Base-by-base conservation (phyloP, 169 alveolate genomes). In the Cryptosporidium felis region DNA sequence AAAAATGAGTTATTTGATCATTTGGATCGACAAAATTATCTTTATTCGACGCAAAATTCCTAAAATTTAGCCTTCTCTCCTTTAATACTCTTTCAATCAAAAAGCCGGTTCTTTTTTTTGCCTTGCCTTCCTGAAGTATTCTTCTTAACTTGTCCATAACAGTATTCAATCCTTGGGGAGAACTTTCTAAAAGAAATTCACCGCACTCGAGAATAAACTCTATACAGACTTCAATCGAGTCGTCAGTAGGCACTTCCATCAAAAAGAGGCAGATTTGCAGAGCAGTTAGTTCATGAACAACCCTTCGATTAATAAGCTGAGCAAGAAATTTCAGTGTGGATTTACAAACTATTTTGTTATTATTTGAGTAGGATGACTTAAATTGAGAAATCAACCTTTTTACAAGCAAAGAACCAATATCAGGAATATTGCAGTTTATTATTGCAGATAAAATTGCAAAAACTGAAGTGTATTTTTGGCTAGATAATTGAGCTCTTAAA, bases 381-480 rank as follows among this genome's bases (percentile, higher is more conserved):
- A 97, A 98, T 92, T 96, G 97, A 45, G 96, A 82, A 3, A 97
- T 90, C 47, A 96, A 93, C 46, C 99, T 91, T 30, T 93, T 90
- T 40, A 97, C 91, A n/a, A 97, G 91, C 34, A 98, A 90, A 60
- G 96, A 96, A 1, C 99, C 99, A 16, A 98, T 93, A 62, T 96
- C 99, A 5, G 99, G 99, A 56, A 98, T 93, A 90, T 97, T 97
- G 44, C 99, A 95, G 91, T 98, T 98, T 38, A 98, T 91, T 26
- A 98, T 97, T 10, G 98, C 93, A 42, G 97, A 92, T 30, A 98
- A 91, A n/a, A 99, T 97, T 21, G 99, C 98, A 90, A 96, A 97
- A 6, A 98, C 98, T 60, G 95, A 96, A 3, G 99, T 95, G 82
- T 95, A 97, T 32, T 97, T 97, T 18, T 99, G 99, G 1, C 99